Base-by-base conservation (phyloP, 2,329 filamentous ascomycete species). In the Colletotrichum paranaense region DNA sequence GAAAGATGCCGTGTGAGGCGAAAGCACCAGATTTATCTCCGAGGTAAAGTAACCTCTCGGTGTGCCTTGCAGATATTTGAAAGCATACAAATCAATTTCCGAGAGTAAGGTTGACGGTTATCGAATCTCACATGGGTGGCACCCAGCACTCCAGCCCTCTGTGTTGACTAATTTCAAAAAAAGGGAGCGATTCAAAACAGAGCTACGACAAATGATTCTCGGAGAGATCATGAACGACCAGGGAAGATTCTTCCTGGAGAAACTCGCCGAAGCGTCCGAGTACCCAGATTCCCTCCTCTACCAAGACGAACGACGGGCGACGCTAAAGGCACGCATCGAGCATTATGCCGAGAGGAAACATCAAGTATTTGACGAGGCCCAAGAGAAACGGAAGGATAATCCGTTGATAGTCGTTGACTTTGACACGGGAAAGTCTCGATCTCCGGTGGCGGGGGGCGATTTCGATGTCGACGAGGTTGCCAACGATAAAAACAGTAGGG, bases 341-440 rank as follows among this genome's bases (percentile, higher is more conserved):
- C 42, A 59, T n/a, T 72, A 69, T 55, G 30, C 30, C 22, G 59
- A 67, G 12, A 72, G 42, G 14, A 72, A 35, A 26, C 38, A 11
- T 6, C 46, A n/a, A 32, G 19, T 72, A 2, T 72, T 72, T n/a
- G 52, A 26, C 11, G 30, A 19, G 14, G 5, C 46, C 12, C 28
- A 16, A n/a, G 56, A 42, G 24, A 22, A 32, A 16, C 65, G 67
- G n/a, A 42, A 42, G 14, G 22, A 32, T 49, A 49, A 49, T 14
- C 66, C 66, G 30, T 32, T 72, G 53, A n/a, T 55, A 14, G 69
- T 69, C 9, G 26, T 72, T 14, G 69, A 72, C 30, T 68, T 69
- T 26, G 57, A 46, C 19, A 49, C 6, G 26, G 53, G 32, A 8
- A 24, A 5, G 12, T 26, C 3, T 6, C 16, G 26, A 14, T 22